Evolutionary conservation across 768 basidiomycete genomes (phyloP).

Genomic region (Baorangia bicolor): DNA sequence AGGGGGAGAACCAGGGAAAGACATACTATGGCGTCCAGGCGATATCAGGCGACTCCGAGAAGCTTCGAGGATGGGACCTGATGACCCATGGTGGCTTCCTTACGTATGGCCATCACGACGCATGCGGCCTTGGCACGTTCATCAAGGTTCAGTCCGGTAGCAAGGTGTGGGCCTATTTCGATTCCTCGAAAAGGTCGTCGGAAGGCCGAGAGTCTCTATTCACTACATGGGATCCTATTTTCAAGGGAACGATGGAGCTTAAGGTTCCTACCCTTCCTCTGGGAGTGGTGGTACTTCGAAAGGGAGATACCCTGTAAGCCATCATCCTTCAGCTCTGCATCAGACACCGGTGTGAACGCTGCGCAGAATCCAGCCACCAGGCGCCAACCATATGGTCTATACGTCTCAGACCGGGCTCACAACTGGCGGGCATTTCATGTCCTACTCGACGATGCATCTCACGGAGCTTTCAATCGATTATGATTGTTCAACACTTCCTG

Average conservation of each 20-base stretch:
- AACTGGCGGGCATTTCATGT: background rate
- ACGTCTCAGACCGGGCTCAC: background rate
- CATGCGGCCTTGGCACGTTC: background rate
- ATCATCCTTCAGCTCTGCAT: too few species aligned
- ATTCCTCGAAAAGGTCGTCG: background rate
- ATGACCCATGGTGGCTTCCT: background rate
- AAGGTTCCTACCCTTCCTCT: rapidly evolving
- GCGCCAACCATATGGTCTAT: background rate
- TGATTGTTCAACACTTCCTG: background rate
- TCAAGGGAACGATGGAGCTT: too few species aligned
- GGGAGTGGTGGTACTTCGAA: background rate
- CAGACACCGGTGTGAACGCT: too few species aligned
- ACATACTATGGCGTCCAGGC: background rate
- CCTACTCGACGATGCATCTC: background rate
- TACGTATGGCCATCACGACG: constrained; percentile 2
- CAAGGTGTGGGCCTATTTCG: background rate
- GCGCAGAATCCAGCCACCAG: constrained; percentile 5
- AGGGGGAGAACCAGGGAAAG: background rate
- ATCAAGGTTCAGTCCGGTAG: background rate
- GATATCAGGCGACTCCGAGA: background rate
- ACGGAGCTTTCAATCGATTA: background rate
- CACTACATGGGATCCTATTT: background rate
- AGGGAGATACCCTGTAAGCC: background rate
- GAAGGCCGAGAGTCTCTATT: background rate
- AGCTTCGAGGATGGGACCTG: background rate